Evolutionary conservation across 2,329 filamentous ascomycete genomes (phyloP).

Genomic region (Aspergillus proliferans): DNA sequence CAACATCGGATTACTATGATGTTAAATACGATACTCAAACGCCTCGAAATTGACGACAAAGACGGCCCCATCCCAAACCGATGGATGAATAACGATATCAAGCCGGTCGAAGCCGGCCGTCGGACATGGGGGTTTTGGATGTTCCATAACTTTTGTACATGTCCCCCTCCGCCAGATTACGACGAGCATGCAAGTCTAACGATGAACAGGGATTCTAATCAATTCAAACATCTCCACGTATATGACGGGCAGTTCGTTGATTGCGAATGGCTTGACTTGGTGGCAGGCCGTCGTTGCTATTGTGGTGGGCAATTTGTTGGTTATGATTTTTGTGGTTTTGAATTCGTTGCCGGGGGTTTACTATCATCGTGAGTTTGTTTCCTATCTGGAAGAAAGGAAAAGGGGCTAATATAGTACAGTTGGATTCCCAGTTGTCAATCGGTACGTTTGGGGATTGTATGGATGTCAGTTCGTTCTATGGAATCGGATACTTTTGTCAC

Average conservation of each 20-base stretch:
- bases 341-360: slow-evolving; percentile 41
- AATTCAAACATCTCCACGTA: slow-evolving; percentile 36
- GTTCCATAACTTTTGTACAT: slow-evolving; percentile 13
- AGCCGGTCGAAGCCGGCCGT: slow-evolving; percentile 40
- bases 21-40: neutral
- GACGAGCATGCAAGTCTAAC: slow-evolving; percentile 11
- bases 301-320: slow-evolving; percentile 30
- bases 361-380: slow-evolving; percentile 28
- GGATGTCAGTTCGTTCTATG: slow-evolving; percentile 18
- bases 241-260: slow-evolving; percentile 29
- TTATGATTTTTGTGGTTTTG: slow-evolving; percentile 34
- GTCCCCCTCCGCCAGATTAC: neutral
- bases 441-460: slow-evolving; percentile 28
- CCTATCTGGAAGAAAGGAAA: neutral
- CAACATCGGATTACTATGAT: neutral
- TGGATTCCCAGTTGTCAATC: slow-evolving; percentile 29
- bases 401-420: slow-evolving; percentile 4
- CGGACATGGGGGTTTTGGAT: slow-evolving; percentile 41
- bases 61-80: slow-evolving; percentile 8
- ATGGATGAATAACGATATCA: slow-evolving; percentile 47
- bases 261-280: slow-evolving; percentile 27
- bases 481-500: slow-evolving; percentile 20
- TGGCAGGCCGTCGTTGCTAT: slow-evolving; percentile 29
- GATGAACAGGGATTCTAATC: slow-evolving; percentile 41
- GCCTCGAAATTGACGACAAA: neutral